Conservation (phyloP, 2,329 filamentous ascomycete genomes). For the Penicillium palitans region DNA sequence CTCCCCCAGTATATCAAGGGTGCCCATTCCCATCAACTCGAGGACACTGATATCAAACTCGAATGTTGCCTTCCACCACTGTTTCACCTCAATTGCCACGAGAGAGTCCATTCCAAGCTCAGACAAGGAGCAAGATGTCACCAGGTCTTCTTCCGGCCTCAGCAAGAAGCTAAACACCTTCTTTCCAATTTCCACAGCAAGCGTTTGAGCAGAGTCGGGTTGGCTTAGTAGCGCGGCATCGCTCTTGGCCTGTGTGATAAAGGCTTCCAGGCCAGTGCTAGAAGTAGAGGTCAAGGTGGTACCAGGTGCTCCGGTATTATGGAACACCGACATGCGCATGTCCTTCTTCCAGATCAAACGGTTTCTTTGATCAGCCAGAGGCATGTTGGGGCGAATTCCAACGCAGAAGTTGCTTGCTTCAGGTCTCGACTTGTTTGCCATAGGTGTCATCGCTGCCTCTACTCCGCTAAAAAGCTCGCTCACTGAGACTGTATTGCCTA, state of each 20-base stretch:
- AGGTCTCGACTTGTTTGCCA: neutral
- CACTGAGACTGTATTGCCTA: neutral
- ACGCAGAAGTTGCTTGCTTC: neutral
- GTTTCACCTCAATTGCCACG: conserved; percentile 31
- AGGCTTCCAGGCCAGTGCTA: conserved; percentile 3
- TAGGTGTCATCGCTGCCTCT: neutral
- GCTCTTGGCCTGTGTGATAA: conserved; percentile 6
- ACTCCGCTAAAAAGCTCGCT: neutral
- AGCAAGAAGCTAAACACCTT: conserved; percentile 22
- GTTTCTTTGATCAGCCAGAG: neutral
- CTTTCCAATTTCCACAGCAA: conserved; percentile 24
- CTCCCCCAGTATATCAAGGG: conserved; percentile 15
- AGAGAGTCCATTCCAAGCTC: conserved; percentile 33
- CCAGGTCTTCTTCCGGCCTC: conserved; percentile 22
- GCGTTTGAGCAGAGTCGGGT: conserved; percentile 5
- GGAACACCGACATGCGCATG: neutral
- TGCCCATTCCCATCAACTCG: conserved; percentile 26
- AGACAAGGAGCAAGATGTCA: conserved; percentile 19
- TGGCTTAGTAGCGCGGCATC: neutral
- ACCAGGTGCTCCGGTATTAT: neutral
- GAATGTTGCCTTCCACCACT: conserved; percentile 25
- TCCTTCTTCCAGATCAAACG: conserved; percentile 5
- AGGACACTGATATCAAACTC: conserved; percentile 29
- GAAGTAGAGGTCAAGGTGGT: neutral
- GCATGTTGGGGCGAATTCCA: neutral